These are phyloP conservation scores for Quercus parvula DNA, from an alignment of 306 rosid species.

Conservation along the genomic window DNA sequence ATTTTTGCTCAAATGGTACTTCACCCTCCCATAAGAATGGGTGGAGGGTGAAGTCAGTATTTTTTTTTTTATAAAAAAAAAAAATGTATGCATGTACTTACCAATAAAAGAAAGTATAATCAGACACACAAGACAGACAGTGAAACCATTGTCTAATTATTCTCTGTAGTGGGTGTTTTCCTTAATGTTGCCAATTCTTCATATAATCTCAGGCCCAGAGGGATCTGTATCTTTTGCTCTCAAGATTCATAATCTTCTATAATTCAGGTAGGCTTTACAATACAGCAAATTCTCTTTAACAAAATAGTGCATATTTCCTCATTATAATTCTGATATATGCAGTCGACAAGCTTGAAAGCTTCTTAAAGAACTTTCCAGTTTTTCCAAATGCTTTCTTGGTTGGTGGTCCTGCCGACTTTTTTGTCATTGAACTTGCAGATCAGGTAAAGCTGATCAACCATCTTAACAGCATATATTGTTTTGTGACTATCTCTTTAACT, in stretches of 20 bases:
- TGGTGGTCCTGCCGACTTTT: constrained; percentile 83
- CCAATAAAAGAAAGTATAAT: not conserved
- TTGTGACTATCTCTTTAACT: not conserved
- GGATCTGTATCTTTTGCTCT: constrained; percentile 86
- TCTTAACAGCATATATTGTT: not conserved
- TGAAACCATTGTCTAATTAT: not conserved
- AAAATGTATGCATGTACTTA: too few relatives aligned
- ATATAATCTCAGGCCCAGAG: constrained; percentile 71
- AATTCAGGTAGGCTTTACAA: constrained; percentile 60
- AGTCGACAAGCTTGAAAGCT: constrained; percentile 72
- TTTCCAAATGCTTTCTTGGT: constrained; percentile 80
- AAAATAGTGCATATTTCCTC: constrained; percentile 11
- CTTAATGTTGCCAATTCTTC: not conserved
- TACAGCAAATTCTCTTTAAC: constrained; percentile 16
- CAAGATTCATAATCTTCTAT: constrained; percentile 86
- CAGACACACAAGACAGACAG: not conserved
- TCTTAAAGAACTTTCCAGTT: constrained; percentile 73
- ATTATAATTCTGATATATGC: constrained; percentile 34
- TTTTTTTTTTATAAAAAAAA: too few relatives aligned
- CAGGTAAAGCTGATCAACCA: constrained; percentile 44
- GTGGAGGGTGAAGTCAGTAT: too few relatives aligned
- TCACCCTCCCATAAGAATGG: too few relatives aligned
- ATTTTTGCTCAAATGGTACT: too few relatives aligned
- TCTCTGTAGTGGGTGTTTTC: not conserved
- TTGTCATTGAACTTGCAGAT: constrained; percentile 89